Base-by-base conservation (phyloP, 148 eudicot genomes). In the Amaranthus palmeri region DNA sequence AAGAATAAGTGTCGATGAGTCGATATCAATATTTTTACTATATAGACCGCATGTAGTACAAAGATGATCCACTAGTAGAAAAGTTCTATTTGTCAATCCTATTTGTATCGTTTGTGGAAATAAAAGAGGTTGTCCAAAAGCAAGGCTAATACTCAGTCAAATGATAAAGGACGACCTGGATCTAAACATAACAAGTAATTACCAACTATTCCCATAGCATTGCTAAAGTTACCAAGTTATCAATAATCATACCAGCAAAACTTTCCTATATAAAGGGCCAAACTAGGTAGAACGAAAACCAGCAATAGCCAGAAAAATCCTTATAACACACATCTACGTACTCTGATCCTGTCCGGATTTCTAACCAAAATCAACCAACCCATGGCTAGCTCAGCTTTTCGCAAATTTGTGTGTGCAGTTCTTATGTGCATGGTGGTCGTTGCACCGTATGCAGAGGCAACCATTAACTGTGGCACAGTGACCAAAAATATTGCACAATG, bases 401-500 rank as follows among this genome's bases (percentile, higher is more conserved):
- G 65, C 8, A 78, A 78, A 82, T 14, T 81, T 0, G 69, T 59
- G 12, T 65, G 67, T 12, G 51, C 68, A 36, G 59, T 67, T 56
- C 4, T 79, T 4, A 10, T 75, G 68, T 72, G 75, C 77, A 77
- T 86, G 85, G 65, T 81, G 75, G 69, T 74, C 49, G 65, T 50
- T 36, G 69, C 80, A 8, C 81, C 85, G 6, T 46, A 55, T 40
- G 83, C 76, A 7, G 73, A 81, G 52, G 89, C 79, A 4, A 59
- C 85, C 4, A 48, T 86, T 41, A 61, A 77, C 1, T 86, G 89
- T 45, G 80, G 80, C 12, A 14, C 50, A 13, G 88, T 87, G 41
- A 14, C 47, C 2, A 10, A 15, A 3, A 51, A 13, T 10, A 8
- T 87, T 14, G 61, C 66, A 0, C 76, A 65, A 11, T 87, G 91